Conservation (phyloP, 1,139 yeast species). For the Geotrichum bryndzae region DNA sequence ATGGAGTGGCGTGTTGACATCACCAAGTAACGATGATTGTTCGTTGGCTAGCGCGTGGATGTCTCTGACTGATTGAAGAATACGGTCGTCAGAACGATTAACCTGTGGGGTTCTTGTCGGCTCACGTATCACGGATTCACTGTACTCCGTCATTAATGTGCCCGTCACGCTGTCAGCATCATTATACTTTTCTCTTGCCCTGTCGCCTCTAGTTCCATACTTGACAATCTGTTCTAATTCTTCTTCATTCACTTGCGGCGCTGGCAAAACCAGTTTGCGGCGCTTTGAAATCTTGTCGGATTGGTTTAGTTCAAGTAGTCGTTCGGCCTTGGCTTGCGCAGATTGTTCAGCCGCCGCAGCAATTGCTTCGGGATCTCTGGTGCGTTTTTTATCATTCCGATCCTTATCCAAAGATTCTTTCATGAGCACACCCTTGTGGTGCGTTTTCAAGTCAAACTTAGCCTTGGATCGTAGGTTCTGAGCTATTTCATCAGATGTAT, state of each 20-base stretch:
- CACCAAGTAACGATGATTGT: constrained; percentile 32
- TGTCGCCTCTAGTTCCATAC: constrained; percentile 27
- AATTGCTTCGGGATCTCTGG: constrained; percentile 21
- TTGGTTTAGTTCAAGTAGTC: constrained; percentile 31
- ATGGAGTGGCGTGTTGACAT: constrained; percentile 26
- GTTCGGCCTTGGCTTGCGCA: constrained; percentile 38
- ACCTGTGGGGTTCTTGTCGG: constrained; percentile 20
- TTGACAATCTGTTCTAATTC: constrained; percentile 35
- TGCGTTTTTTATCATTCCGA: constrained; percentile 33
- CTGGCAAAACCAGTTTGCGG: constrained; percentile 51
- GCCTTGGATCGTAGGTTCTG: constrained; percentile 39
- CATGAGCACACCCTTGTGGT: constrained; percentile 45
- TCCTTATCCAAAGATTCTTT: constrained; percentile 32
- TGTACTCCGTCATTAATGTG: constrained; percentile 22
- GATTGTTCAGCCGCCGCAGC: constrained; percentile 30
- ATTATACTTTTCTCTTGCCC: constrained; percentile 21
- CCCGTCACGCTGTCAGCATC: constrained; percentile 24
- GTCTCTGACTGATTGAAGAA: constrained; percentile 30
- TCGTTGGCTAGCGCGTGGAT: constrained; percentile 27
- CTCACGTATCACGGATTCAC: constrained; percentile 11
- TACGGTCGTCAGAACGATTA: constrained; percentile 23
- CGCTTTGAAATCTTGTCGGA: constrained; percentile 44
- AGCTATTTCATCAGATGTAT: constrained; percentile 52
- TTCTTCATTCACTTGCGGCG: constrained; percentile 40
- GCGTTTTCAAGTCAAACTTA: constrained; percentile 45